phyloP scores from a whole-genome alignment of 2,329 filamentous ascomycete genomes.

The Epichloe festucae region DNA sequence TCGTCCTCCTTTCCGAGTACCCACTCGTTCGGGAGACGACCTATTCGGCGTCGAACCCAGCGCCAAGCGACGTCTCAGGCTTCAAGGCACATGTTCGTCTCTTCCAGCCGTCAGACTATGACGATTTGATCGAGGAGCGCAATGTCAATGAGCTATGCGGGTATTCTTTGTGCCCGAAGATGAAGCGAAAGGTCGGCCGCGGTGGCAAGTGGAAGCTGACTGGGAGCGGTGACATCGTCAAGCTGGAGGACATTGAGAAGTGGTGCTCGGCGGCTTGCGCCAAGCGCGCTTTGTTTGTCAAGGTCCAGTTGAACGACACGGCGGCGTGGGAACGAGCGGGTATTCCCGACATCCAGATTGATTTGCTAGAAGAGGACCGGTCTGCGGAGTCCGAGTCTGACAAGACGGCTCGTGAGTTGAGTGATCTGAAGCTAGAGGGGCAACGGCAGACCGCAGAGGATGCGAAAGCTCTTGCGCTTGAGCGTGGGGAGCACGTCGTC shows the following conservation, averaged over 20 bases:
- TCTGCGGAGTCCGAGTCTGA: slow-evolving; percentile 31
- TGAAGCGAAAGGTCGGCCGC: slow-evolving; percentile 42
- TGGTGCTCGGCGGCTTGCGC: slow-evolving; percentile 81
- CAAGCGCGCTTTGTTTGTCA: slow-evolving; percentile 67
- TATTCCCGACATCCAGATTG: slow-evolving; percentile 41
- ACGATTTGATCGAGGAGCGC: slow-evolving; percentile 77
- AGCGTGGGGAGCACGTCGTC: slow-evolving; percentile 27
- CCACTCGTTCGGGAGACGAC: slow-evolving; percentile 25
- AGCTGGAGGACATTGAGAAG: slow-evolving; percentile 59
- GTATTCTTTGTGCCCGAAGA: slow-evolving; percentile 62
- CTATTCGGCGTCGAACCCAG: slow-evolving; percentile 32
- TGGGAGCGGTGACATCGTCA: slow-evolving; percentile 44
- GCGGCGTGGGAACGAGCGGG: slow-evolving; percentile 72
- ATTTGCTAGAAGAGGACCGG: slow-evolving; percentile 55
- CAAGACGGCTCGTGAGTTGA: slow-evolving; percentile 23
- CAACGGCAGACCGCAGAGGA: slow-evolving; percentile 27
- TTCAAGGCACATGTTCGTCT: slow-evolving; percentile 56
- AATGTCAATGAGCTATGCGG: slow-evolving; percentile 75
- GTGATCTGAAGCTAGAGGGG: slow-evolving; percentile 31
- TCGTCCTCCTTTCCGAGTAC: slow-evolving; percentile 57
- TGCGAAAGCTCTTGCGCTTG: slow-evolving; percentile 33
- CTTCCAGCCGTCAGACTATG: slow-evolving; percentile 83
- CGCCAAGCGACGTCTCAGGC: slow-evolving; percentile 43
- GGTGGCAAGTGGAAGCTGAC: slow-evolving; percentile 58
- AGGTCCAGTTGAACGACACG: slow-evolving; percentile 75